Evolutionary conservation across 2,329 filamentous ascomycete species (phyloP), one percentile per base, ranked within the genome.

Genomic region (Arthrobotrys musiformis): DNA sequence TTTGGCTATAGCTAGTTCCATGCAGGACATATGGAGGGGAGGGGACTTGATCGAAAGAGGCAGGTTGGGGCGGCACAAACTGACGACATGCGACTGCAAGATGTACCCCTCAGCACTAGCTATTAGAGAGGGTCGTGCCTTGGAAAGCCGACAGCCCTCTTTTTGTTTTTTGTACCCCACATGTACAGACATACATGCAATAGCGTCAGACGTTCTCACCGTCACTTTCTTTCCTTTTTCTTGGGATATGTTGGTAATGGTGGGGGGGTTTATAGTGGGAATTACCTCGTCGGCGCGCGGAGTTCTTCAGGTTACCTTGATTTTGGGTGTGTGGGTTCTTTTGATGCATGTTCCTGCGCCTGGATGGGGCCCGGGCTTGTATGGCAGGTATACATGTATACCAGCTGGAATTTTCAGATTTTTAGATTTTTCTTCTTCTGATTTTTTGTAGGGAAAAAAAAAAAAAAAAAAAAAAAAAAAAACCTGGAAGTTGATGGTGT

Each of bases 31-130:
- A n/a, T n/a, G n/a, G n/a, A n/a, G n/a, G n/a, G n/a, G n/a, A n/a
- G n/a, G n/a, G n/a, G n/a, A 30, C 40, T 52, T 46, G 66, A 9
- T 70, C 67, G 56, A 63, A 70, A 54, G 15, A 50, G 67, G 67
- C 67, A 70, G 67, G 67, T 70, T 70, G 56, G 46, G n/a, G 67
- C 56, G 67, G 58, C 58, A 62, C 66, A 61, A 44, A 70, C 66
- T 70, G 66, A 70, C 66, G 66, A 62, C 66, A 70, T 70, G 66
- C 26, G 50, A 28, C 50, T 19, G 24, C n/a, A 30, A 40, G 22
- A 17, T 35, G 5, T 35, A 6, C 11, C 5, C 15, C 33, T 56
- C 33, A 35, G 46, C 26, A 28, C 15, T 28, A 15, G n/a, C 28
- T 22, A 5, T 8, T 8, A 24, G 26, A 8, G 5, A 54, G 8